A percentile compares a stretch with the other conserved stretches of the same genome.
Evolutionary conservation across 352 stramenopile genomes (phyloP).

Genomic region (Thraustotheca clavata): DNA sequence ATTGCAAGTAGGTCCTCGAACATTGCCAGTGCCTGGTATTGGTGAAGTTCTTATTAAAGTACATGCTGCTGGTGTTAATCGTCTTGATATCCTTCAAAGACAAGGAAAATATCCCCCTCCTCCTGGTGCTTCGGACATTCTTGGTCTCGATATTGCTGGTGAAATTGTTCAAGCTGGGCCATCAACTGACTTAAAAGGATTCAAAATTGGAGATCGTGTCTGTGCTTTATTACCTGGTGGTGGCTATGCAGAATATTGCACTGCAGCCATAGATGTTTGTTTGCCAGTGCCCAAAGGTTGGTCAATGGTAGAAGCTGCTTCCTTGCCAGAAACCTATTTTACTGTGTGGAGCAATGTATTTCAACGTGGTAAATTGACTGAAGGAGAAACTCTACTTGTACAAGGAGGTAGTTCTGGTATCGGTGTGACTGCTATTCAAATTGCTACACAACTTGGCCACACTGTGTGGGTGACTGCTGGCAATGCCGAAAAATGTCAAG

Average conservation of each 20-base stretch:
- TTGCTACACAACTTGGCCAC: constrained; percentile 27
- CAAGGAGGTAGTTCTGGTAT: constrained; percentile 30
- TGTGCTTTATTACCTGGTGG: constrained; percentile 29
- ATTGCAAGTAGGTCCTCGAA: constrained; percentile 17
- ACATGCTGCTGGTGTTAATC: constrained; percentile 24
- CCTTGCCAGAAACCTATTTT: constrained; percentile 32
- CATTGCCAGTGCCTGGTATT: constrained; percentile 16
- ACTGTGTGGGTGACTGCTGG: constrained; percentile 22
- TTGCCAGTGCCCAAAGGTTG: constrained; percentile 24
- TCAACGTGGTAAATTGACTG: constrained; percentile 20
- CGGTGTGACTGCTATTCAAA: constrained; percentile 28
- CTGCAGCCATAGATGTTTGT: constrained; percentile 11
- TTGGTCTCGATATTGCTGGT: constrained; percentile 30
- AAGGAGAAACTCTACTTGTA: constrained; percentile 28
- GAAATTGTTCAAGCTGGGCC: constrained; percentile 22
- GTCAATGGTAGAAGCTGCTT: constrained; percentile 24
- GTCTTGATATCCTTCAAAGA: constrained; percentile 27
- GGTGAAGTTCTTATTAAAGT: constrained; percentile 27
- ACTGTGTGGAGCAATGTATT: constrained; percentile 38
- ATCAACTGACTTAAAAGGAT: background rate
- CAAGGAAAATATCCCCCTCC: constrained; percentile 29
- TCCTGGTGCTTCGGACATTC: constrained; percentile 25
- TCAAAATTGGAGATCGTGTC: constrained; percentile 28
- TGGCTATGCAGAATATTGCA: constrained; percentile 29
- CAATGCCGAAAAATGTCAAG: constrained; percentile 10